phyloP scores from a whole-genome alignment of 202 grass and related monocot species.

The Alloteropsis angusta region DNA sequence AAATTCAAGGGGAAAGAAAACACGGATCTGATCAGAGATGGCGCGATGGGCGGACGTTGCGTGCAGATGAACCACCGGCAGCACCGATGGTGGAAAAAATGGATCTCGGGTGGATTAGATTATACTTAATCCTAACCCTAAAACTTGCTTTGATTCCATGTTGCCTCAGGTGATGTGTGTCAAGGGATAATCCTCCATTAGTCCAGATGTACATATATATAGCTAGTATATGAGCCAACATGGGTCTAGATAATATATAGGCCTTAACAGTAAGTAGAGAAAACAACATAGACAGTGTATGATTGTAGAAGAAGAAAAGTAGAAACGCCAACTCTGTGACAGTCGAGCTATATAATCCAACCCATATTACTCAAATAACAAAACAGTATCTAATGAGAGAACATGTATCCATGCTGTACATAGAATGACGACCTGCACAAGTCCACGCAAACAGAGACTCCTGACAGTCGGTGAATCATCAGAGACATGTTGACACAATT shows the following conservation, averaged over 20 bases:
- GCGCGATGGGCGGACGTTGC: no score
- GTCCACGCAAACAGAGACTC: conserved; percentile 81
- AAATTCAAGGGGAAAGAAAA: background rate
- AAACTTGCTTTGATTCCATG: no score
- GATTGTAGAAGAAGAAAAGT: background rate
- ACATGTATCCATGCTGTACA: conserved; percentile 13
- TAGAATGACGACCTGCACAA: conserved; percentile 64
- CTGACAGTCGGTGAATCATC: conserved; percentile 86
- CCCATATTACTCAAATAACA: conserved; percentile 21
- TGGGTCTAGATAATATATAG: no score
- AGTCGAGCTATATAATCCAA: conserved; percentile 23
- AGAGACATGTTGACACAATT: conserved; percentile 88
- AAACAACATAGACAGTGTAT: background rate
- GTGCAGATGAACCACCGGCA: no score
- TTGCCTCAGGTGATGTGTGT: no score
- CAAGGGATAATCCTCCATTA: no score
- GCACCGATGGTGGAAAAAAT: no score
- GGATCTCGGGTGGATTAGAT: no score
- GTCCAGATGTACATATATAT: no score
- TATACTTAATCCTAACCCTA: no score
- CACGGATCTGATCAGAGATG: no score
- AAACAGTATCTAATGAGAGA: conserved; percentile 1
- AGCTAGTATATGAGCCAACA: no score
- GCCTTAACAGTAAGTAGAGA: background rate
- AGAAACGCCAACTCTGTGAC: background rate